Percentiles rank a stretch among this genome's conserved stretches.
Evolutionary conservation across 768 basidiomycete species (phyloP).

Genomic region (Naematelia aurantialba): DNA sequence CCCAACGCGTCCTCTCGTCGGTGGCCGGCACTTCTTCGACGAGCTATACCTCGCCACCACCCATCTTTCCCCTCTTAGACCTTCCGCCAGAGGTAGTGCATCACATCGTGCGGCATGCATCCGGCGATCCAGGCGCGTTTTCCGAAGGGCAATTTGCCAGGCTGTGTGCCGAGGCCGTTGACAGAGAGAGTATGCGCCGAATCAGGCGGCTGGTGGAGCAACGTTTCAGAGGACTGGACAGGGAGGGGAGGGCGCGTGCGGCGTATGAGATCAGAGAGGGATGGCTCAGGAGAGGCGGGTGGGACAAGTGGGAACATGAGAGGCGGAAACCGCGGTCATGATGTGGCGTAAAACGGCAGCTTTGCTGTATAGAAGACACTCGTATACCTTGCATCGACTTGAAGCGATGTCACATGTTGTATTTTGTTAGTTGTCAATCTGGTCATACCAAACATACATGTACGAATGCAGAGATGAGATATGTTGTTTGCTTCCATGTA

Average conservation of each 20-base stretch:
- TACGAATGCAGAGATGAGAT: too few relatives aligned
- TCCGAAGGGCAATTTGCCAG: conserved; percentile 26
- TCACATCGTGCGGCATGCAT: conserved; percentile 26
- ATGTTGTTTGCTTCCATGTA: neutral
- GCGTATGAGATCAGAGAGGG: conserved; percentile 18
- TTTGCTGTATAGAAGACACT: too few relatives aligned
- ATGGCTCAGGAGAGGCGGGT: conserved; percentile 28
- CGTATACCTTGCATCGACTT: too few relatives aligned
- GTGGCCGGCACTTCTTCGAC: neutral
- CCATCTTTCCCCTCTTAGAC: conserved; percentile 26
- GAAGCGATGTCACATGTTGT: neutral
- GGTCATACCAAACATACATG: too few relatives aligned
- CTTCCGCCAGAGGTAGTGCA: conserved; percentile 36
- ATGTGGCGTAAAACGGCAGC: too few relatives aligned
- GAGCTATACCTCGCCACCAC: neutral
- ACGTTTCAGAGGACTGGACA: conserved; percentile 11
- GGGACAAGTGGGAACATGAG: conserved; percentile 38
- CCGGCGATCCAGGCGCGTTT: conserved; percentile 29
- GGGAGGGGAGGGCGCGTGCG: conserved; percentile 1
- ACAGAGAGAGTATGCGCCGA: conserved; percentile 16
- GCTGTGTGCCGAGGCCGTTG: conserved; percentile 20
- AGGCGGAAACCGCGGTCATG: neutral
- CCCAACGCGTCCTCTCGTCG: conserved; percentile 20
- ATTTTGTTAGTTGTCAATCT: too few relatives aligned
- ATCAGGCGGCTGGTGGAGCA: conserved; percentile 3